Conservation (phyloP, 805 yeast genomes). For the Saccharomyces eubayanus region DNA sequence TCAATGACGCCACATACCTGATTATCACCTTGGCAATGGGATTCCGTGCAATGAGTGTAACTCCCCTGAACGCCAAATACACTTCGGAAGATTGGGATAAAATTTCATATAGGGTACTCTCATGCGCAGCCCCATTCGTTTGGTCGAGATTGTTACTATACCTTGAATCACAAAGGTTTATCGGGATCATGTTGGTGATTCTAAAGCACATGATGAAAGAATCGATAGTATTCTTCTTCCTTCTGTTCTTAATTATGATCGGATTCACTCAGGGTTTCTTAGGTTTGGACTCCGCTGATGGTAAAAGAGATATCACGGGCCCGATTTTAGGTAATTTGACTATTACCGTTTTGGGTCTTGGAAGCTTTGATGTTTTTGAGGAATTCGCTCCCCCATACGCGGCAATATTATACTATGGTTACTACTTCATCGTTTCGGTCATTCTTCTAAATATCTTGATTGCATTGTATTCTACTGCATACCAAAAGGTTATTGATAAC, state of each 20-base stretch:
- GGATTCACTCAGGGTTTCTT: constrained; percentile 84
- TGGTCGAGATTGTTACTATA: constrained; percentile 73
- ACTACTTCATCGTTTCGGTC: constrained; percentile 66
- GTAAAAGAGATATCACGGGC: constrained; percentile 65
- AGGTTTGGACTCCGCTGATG: constrained; percentile 84
- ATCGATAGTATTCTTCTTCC: constrained; percentile 70
- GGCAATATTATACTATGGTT: constrained; percentile 63
- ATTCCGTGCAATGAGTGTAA: constrained; percentile 39
- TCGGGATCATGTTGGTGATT: constrained; percentile 84
- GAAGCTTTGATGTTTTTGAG: constrained; percentile 61
- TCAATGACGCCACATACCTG: constrained; percentile 62
- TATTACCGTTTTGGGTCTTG: constrained; percentile 66
- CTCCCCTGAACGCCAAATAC: constrained; percentile 20
- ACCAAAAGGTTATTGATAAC: constrained; percentile 69
- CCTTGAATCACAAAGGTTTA: constrained; percentile 71
- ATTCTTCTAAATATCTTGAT: constrained; percentile 74
- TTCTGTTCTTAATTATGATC: constrained; percentile 57
- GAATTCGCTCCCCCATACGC: constrained; percentile 82
- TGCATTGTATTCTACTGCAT: constrained; percentile 81
- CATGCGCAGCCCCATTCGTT: constrained; percentile 79
- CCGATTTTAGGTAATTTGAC: constrained; percentile 56
- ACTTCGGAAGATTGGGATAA: constrained; percentile 37
- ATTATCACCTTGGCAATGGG: constrained; percentile 46
- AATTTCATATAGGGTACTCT: constrained; percentile 58
- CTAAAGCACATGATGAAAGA: constrained; percentile 81